Evolutionary conservation across 176 grass and related monocot genomes (phyloP), one percentile per base, ranked within the genome.

Genomic region (Eleusine indica): DNA sequence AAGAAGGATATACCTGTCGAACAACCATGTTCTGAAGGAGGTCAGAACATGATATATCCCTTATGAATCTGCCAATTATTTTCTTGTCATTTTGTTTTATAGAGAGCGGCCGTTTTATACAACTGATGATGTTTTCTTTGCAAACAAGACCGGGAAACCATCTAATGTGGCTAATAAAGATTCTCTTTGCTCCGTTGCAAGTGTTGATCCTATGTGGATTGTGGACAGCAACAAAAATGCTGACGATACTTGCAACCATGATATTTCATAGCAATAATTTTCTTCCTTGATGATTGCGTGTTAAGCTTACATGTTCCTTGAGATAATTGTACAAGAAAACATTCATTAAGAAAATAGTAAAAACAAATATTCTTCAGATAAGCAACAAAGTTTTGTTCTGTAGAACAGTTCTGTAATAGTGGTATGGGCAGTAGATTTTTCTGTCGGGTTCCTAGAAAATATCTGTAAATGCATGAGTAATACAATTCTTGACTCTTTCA

Each of bases 31-130:
- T 66, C 71, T 41, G 60, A 80, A 70, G 81, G 56, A 90, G 93
- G 97, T 99, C 12, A 81, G 83, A 68, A 35, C 87, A 88, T 77
- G 67, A 64, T 70, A 80, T 74, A 86, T 69, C 6, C 77, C 57
- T 79, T 80, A 58, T 78, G 35, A 48, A 54, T 47, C 25, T 61
- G 68, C 65, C 35, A 62, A 37, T 58, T 87, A 9, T 67, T 75
- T 67, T 67, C 9, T 71, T 39, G 4, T 66, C 57, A 41, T 70
- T 66, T 25, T 86, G 57, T 74, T 49, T 68, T 79, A 64, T 46
- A 41, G 35, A 37, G 43, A 73, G 18, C 61, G 9, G 0, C 18
- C 21, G 42, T 88, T 88, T 81, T 93, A 68, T 80, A 80, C 77
- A 61, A 42, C 19, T 49, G 67, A 52, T 82, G 28, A 18, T 58